Conservation (phyloP, 306 rosid species). For the Parietaria judaica region DNA sequence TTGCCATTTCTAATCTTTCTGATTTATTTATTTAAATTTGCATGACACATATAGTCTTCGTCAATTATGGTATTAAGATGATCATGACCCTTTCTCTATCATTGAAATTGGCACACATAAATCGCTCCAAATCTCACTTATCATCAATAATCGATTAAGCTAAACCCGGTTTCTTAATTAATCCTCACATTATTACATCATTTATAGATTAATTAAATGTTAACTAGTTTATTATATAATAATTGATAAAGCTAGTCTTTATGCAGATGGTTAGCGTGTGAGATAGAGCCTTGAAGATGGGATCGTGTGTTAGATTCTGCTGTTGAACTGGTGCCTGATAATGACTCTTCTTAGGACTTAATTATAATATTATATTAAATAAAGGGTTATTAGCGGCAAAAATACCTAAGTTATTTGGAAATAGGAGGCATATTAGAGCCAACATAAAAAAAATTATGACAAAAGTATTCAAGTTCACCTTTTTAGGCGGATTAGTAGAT, state of each 20-base stretch:
- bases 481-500: no score
- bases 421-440: no score
- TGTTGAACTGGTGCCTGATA: conserved; percentile 32
- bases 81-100: conserved; percentile 13
- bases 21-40: conserved; percentile 18
- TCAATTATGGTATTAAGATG: conserved; percentile 19
- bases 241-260: conserved; percentile 19
- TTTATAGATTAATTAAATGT: background rate
- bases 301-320: conserved; percentile 45
- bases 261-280: conserved; percentile 48
- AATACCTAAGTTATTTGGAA: no score
- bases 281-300: conserved; percentile 19
- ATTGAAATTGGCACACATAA: conserved; percentile 25
- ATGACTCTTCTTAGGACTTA: conserved; percentile 7
- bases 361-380: background rate
- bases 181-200: conserved; percentile 15
- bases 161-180: background rate
- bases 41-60: conserved; percentile 5
- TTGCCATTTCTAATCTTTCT: conserved; percentile 7
- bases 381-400: no score
- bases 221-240: background rate
- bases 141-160: background rate
- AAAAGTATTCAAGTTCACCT: no score
- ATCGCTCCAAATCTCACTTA: conserved; percentile 22
- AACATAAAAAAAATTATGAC: no score